Evolutionary conservation across 2,329 filamentous ascomycete genomes (phyloP), one percentile per base, ranked within the genome.

Genomic region (Bipolaris victoriae): DNA sequence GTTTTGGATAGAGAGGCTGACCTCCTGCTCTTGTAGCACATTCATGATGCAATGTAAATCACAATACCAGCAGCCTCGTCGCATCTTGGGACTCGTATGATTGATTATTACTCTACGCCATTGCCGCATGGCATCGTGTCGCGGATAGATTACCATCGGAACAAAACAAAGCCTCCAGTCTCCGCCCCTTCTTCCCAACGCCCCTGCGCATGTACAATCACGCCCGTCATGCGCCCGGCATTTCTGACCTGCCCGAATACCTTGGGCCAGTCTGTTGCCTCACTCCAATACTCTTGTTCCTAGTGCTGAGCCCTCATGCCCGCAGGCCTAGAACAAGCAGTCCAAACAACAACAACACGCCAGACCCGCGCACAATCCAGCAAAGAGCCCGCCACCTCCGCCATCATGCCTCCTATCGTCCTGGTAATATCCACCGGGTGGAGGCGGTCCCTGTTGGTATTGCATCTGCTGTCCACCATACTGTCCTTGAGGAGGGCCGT

Each of bases 331-430:
- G 63, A 82, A 81, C 66, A 83, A 67, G 58, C 80, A 76, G 62
- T 83, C 81, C 72, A 83, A 76, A 74, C 81, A 83, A 64, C 81
- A 83, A 63, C 81, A 83, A 65, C 80, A 82, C 36, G 81, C 81
- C 69, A 82, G 60, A 52, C 73, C 76, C 9, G 76, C 81, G 58
- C 80, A 68, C 41, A 81, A 61, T 15, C 76, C 81, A 3, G 77
- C 77, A 36, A 79, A 73, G 33, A 81, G 67, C 1, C 80, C 80
- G 3, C 71, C 74, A 22, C 65, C 56, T n/a, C 54, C 70, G 15
- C 69, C 66, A 7, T 33, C 50, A 15, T 71, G 54, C 41, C 60
- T 71, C 60, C 61, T 71, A n/a, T 67, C 61, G 55, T 77, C 72
- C 33, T 73, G 63, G 50, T 79, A 79, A 57, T 80, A 77, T 5